Evolutionary conservation across 2,329 filamentous ascomycete genomes (phyloP), one percentile per base, ranked within the genome.

Genomic region (Passalora sequoiae): DNA sequence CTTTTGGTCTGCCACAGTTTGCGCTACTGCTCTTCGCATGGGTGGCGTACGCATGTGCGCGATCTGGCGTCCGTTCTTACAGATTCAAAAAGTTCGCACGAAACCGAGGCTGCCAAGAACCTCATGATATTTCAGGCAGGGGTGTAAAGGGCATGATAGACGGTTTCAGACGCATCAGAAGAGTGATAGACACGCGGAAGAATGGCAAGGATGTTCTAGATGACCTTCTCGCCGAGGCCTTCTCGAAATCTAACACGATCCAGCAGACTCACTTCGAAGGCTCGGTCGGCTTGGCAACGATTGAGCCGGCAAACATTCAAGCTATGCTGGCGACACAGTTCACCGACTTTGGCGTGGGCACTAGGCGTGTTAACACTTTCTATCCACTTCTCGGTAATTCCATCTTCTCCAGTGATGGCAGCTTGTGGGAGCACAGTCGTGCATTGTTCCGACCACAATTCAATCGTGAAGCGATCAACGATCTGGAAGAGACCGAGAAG

Each of bases 281-380:
- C 3, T 31, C 45, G 4, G 22, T 40, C 6, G 19, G 19, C 13
- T 17, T 51, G 10, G 25, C 28, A 5, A 45, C 49, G 7, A 38
- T 48, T 13, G 76, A 79, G 17, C 61, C 60, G 7, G 68, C 69
- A 9, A 81, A 80, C 50, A 65, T 80, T 38, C 75, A 78, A 50
- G 69, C 76, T 17, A 58, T 68, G 2, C 66, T 81, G 1, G 71
- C 75, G 1, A 68, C 68, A 0, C 69, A 72, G 15, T 78, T 77
- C 47, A 58, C 67, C 2, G 73, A 79, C 43, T 81, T 72, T 43
- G 53, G 53, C 21, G 55, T 55, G 16, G 58, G 59, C 4, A 16
- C 49, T 9, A 32, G 24, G 36, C 40, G 55, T 22, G 42, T 51
- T 32, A 41, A 43, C 12, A 37, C 42, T 32, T 54, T 62, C 39